phyloP scores from a whole-genome alignment of 345 rosid species.

The Kandelia obovata region DNA sequence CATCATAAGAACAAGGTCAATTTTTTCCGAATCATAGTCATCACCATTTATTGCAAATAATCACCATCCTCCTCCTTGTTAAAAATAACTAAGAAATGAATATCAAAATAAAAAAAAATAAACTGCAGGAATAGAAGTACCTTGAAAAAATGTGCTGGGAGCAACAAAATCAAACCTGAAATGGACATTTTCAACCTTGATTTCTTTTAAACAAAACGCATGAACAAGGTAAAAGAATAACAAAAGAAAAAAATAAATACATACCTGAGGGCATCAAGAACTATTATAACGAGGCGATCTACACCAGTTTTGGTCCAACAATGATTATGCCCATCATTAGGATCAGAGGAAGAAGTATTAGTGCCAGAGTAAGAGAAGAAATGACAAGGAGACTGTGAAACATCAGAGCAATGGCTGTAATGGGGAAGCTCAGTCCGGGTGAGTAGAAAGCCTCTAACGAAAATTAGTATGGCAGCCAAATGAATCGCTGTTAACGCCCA shows the following conservation, averaged over 20 bases:
- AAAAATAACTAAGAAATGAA: background rate
- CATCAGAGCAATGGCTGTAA: constrained; percentile 62
- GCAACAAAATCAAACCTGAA: constrained; percentile 80
- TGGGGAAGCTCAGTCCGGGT: constrained; percentile 92
- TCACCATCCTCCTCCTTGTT: too few relatives aligned
- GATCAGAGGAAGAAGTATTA: constrained; percentile 4
- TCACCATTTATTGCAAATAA: too few relatives aligned
- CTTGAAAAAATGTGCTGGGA: constrained; percentile 65
- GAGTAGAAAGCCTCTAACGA: constrained; percentile 79
- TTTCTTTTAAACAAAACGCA: background rate
- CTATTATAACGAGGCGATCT: constrained; percentile 64
- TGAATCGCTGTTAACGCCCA: constrained; percentile 47
- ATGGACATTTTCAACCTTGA: background rate
- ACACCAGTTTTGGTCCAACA: constrained; percentile 77
- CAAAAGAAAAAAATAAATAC: too few relatives aligned
- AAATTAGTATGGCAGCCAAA: constrained; percentile 51
- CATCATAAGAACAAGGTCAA: background rate
- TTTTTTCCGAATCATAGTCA: too few relatives aligned
- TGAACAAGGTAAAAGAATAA: background rate
- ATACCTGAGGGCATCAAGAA: constrained; percentile 83
- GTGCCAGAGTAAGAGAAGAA: constrained; percentile 7
- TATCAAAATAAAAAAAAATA: background rate
- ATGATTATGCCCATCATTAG: constrained; percentile 3
- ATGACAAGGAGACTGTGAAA: constrained; percentile 57
- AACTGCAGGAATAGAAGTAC: constrained; percentile 15